phyloP scores from a whole-genome alignment of 2,329 filamentous ascomycete genomes.

The Fusarium staphyleae region DNA sequence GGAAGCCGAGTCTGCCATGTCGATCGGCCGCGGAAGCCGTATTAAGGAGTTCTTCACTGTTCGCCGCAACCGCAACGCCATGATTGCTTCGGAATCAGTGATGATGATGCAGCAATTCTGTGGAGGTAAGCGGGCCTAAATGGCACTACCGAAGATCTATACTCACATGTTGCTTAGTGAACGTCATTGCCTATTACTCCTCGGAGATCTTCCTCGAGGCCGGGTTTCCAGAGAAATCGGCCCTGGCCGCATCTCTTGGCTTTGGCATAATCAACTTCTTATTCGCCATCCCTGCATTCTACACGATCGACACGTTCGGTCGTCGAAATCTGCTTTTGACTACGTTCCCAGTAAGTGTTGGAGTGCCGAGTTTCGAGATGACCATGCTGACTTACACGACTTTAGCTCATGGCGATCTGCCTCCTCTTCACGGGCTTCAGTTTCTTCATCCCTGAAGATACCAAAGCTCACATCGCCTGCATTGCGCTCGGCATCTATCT shows the following conservation, averaged over 20 bases:
- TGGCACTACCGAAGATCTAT: no score
- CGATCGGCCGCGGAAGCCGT: conserved; percentile 43
- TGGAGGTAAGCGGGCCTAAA: conserved; percentile 47
- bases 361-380: no score
- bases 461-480: conserved; percentile 37
- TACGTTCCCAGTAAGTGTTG: conserved; percentile 4
- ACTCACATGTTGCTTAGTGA: conserved; percentile 55
- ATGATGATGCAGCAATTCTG: conserved; percentile 71
- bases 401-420: conserved; percentile 61
- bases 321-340: conserved; percentile 6
- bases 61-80: conserved; percentile 60
- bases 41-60: conserved; percentile 66
- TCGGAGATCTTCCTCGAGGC: conserved; percentile 16
- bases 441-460: conserved; percentile 37
- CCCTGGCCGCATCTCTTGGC: conserved; percentile 13
- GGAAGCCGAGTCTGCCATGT: conserved; percentile 58
- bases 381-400: conserved; percentile 30
- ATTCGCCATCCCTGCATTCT: conserved; percentile 24
- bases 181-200: conserved; percentile 21
- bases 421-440: conserved; percentile 51
- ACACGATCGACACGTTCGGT: conserved; percentile 24
- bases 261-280: conserved; percentile 23
- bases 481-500: conserved; percentile 44
- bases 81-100: conserved; percentile 66
- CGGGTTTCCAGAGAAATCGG: conserved; percentile 1